Percentiles rank a stretch among this genome's conserved stretches.
Conservation (phyloP, 768 basidiomycete species). For the Saitozyma sp. region DNA sequence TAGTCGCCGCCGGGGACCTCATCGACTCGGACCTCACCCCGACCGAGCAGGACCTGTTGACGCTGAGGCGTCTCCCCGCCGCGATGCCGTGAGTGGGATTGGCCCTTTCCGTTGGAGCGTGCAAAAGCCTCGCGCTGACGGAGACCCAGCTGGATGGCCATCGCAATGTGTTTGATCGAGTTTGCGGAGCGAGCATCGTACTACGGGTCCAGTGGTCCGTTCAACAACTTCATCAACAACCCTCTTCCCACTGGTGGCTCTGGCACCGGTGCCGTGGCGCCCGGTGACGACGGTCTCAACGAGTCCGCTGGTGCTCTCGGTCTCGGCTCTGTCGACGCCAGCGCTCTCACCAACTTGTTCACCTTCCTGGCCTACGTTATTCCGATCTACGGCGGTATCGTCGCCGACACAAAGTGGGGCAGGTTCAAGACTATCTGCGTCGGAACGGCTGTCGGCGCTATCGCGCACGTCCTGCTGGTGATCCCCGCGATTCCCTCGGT, state of each 20-base stretch:
- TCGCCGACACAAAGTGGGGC: constrained; percentile 51
- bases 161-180: constrained; percentile 53
- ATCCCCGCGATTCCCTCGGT: constrained; percentile 40
- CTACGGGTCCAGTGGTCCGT: constrained; percentile 33
- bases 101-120: neutral
- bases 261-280: constrained; percentile 44
- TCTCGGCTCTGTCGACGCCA: constrained; percentile 36
- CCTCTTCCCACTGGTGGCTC: constrained; percentile 44
- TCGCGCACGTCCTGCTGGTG: constrained; percentile 48
- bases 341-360: constrained; percentile 37
- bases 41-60: constrained; percentile 28
- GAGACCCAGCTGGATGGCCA: constrained; percentile 23
- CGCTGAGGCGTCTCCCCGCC: constrained; percentile 35
- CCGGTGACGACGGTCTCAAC: constrained; percentile 26
- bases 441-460: constrained; percentile 38
- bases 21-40: constrained; percentile 12
- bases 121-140: neutral
- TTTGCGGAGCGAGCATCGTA: constrained; percentile 50
- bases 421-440: constrained; percentile 49
- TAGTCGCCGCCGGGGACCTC: neutral
- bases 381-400: constrained; percentile 42
- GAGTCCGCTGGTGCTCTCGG: constrained; percentile 46
- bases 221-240: constrained; percentile 32
- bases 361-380: constrained; percentile 47
- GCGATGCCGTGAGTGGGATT: constrained; percentile 28